Conservation (phyloP, 2,329 filamentous ascomycete species). For the Cordyceps cateniannulata region DNA sequence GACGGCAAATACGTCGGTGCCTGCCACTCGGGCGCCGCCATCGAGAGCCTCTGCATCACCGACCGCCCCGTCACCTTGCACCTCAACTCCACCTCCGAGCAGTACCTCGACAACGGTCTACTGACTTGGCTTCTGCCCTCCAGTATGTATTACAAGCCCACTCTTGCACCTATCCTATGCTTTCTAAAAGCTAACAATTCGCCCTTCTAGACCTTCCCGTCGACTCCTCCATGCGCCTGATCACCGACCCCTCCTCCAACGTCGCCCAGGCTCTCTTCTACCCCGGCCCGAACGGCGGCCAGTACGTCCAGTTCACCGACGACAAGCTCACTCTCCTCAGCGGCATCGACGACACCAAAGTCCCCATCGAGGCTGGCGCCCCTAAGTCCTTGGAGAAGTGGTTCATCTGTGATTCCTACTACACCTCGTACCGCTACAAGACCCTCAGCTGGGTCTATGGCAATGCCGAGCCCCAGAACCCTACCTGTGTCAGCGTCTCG, state of each 20-base stretch:
- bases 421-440: slow-evolving; percentile 10
- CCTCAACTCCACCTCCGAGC: background rate
- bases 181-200: background rate
- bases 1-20: slow-evolving; percentile 6
- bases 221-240: background rate
- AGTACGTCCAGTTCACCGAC: slow-evolving; percentile 1
- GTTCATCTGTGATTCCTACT: slow-evolving; percentile 7
- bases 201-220: background rate
- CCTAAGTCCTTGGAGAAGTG: background rate
- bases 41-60: slow-evolving; percentile 5
- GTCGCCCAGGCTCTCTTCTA: slow-evolving; percentile 11
- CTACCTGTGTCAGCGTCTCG: slow-evolving; percentile 12
- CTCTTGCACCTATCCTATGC: background rate
- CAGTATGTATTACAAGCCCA: background rate
- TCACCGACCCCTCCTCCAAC: background rate
- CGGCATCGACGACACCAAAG: slow-evolving; percentile 4
- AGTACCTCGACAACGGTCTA: background rate
- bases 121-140: slow-evolving; percentile 9
- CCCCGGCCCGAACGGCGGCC: background rate
- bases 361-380: background rate
- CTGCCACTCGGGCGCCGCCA: slow-evolving; percentile 11
- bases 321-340: background rate
- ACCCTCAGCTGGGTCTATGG: slow-evolving; percentile 13
- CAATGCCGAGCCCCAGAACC: slow-evolving; percentile 9
- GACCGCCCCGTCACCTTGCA: slow-evolving; percentile 6